Percentiles rank a stretch among this genome's conserved stretches.
These are phyloP conservation scores for Fusarium redolens DNA, from an alignment of 2,329 filamentous ascomycete genomes.

Conservation along the genomic window DNA sequence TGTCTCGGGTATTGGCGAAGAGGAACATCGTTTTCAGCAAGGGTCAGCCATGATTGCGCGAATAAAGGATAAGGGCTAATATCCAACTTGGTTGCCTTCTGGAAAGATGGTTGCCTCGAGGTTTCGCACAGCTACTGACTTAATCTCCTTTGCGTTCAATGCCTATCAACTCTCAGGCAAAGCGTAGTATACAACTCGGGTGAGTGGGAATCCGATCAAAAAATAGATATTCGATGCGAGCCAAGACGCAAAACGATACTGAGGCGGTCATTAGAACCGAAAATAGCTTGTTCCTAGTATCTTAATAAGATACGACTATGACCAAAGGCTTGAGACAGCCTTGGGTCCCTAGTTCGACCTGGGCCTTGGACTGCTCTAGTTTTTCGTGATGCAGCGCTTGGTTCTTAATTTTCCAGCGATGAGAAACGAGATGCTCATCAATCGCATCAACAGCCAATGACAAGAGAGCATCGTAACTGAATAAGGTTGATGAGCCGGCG, in stretches of 20 bases:
- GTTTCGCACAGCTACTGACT: not conserved
- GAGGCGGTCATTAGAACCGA: slow-evolving; percentile 12
- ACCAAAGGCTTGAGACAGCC: slow-evolving; percentile 5
- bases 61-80: slow-evolving; percentile 12
- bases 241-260: not conserved
- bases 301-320: slow-evolving; percentile 2
- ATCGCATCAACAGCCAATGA: slow-evolving; percentile 25
- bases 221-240: not conserved
- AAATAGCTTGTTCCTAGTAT: slow-evolving; percentile 13
- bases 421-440: slow-evolving; percentile 20
- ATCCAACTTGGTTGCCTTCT: not conserved
- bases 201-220: not conserved
- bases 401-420: slow-evolving; percentile 33
- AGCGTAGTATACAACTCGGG: not conserved
- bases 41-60: slow-evolving; percentile 23
- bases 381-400: slow-evolving; percentile 18
- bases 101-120: not conserved
- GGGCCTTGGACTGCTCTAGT: slow-evolving; percentile 1
- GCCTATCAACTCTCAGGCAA: not conserved
- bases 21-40: slow-evolving; percentile 21
- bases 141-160: not conserved
- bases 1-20: slow-evolving; percentile 34
- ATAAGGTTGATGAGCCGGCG: slow-evolving; percentile 37
- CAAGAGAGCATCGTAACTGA: not conserved
- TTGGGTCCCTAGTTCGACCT: slow-evolving; percentile 3